phyloP scores from a whole-genome alignment of 2,329 filamentous ascomycete species.

The Sarocladiaceae sp. region DNA sequence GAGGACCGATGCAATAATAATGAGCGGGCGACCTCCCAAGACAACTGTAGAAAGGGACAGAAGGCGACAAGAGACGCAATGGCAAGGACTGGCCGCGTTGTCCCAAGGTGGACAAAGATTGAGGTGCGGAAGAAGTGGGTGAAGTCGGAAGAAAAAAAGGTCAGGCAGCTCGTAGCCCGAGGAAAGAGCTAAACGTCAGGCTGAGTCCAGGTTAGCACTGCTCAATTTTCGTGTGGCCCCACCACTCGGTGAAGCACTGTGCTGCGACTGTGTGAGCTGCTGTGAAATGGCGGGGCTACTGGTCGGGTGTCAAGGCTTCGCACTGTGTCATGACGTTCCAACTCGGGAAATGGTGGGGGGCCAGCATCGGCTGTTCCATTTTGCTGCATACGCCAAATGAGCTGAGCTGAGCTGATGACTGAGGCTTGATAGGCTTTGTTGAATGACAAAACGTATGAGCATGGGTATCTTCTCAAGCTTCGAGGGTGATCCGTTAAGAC shows the following conservation, averaged over 20 bases:
- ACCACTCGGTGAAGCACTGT: slow-evolving; percentile 2
- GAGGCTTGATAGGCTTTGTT: no score
- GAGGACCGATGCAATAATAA: no score
- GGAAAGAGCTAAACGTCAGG: neutral
- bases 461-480: no score
- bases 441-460: no score
- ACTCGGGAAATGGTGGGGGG: neutral
- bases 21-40: no score
- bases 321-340: slow-evolving; percentile 1
- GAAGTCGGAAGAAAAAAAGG: slow-evolving; percentile 18
- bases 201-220: neutral
- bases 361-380: neutral
- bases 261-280: neutral
- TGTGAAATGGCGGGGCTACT: no score
- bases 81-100: no score
- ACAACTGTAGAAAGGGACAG: no score
- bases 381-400: no score
- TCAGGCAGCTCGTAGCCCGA: slow-evolving; percentile 8
- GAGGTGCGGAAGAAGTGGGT: slow-evolving; percentile 18
- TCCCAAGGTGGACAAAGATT: slow-evolving; percentile 11
- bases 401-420: no score
- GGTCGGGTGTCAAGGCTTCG: neutral
- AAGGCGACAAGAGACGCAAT: neutral
- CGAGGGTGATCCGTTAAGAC: no score
- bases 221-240: slow-evolving; percentile 8